A percentile compares a stretch with the other conserved stretches of the same genome.
Conservation (phyloP, 2,329 filamentous ascomycete genomes). For the Fusarium armeniacum region DNA sequence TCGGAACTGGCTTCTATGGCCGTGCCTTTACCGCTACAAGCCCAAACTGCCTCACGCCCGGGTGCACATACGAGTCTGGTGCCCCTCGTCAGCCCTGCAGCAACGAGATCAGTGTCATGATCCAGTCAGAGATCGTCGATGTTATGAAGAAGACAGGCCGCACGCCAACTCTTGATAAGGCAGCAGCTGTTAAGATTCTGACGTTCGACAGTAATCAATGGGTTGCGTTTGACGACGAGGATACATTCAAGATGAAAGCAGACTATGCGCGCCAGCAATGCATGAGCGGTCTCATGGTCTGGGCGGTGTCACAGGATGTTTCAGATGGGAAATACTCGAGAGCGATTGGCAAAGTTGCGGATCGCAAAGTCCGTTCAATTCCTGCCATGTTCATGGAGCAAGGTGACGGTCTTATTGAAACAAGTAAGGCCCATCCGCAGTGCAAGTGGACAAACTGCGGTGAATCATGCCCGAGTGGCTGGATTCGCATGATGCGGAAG, state of each 20-base stretch:
- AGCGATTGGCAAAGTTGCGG: conserved; percentile 8
- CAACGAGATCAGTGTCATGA: not conserved
- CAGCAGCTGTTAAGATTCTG: conserved; percentile 50
- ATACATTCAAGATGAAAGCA: conserved; percentile 48
- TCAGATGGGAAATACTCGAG: not conserved
- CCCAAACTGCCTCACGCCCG: conserved; percentile 39
- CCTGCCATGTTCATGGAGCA: conserved; percentile 4
- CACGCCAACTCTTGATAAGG: conserved; percentile 33
- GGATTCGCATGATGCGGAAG: conserved; percentile 22
- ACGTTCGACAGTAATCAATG: conserved; percentile 49
- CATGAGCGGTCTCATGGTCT: conserved; percentile 47
- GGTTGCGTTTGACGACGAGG: conserved; percentile 52
- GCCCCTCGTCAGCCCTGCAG: not conserved
- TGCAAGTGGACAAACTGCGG: conserved; percentile 28
- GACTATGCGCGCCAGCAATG: conserved; percentile 48
- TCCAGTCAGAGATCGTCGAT: conserved; percentile 1
- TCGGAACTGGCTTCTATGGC: conserved; percentile 61
- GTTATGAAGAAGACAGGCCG: not conserved
- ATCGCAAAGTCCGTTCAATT: conserved; percentile 9
- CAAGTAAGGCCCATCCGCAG: conserved; percentile 8
- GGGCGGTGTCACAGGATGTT: not conserved
- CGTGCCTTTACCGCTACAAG: conserved; percentile 27
- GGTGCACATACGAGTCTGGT: conserved; percentile 36
- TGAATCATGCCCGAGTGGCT: conserved; percentile 21
- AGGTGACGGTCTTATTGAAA: conserved; percentile 4